Conservation (phyloP, 352 stramenopile species). For the Peronosclerospora sorghi region DNA sequence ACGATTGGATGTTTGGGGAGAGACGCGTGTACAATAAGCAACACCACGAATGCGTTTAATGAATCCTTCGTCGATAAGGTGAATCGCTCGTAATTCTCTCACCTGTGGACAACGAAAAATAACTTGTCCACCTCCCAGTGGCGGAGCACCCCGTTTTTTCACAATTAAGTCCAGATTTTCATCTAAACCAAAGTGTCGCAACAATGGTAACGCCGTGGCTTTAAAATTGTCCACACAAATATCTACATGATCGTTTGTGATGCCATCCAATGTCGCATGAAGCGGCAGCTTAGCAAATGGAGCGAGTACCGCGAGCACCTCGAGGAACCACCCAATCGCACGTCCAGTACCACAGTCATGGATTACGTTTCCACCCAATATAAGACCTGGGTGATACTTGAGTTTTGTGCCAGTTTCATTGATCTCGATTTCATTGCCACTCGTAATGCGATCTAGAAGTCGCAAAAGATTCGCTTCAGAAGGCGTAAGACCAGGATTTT, state of each 20-base stretch:
- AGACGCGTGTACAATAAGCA: conserved; percentile 94
- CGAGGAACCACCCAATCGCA: conserved; percentile 97
- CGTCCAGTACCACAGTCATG: conserved; percentile 90
- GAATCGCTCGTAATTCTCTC: conserved; percentile 88
- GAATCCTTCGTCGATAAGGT: conserved; percentile 94
- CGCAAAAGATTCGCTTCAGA: conserved; percentile 96
- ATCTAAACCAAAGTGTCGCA: conserved; percentile 95
- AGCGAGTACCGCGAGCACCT: conserved; percentile 93
- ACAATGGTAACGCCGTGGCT: conserved; percentile 89
- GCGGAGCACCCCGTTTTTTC: conserved; percentile 86
- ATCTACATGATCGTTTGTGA: conserved; percentile 92
- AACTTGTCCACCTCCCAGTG: conserved; percentile 77
- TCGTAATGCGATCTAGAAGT: conserved; percentile 94
- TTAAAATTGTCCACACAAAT: conserved; percentile 91
- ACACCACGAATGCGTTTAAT: conserved; percentile 97
- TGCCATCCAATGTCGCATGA: conserved; percentile 87
- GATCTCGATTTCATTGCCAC: conserved; percentile 97
- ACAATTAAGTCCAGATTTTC: conserved; percentile 79
- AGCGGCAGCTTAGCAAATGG: conserved; percentile 96
- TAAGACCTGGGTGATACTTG: conserved; percentile 92
- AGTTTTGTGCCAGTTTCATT: conserved; percentile 98
- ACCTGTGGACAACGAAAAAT: conserved; percentile 93
- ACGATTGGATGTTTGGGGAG: conserved; percentile 94
- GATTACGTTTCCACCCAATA: conserved; percentile 90
- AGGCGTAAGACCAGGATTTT: conserved; percentile 90